Base-by-base conservation (phyloP, 306 rosid genomes). In the Vicia sativa region DNA sequence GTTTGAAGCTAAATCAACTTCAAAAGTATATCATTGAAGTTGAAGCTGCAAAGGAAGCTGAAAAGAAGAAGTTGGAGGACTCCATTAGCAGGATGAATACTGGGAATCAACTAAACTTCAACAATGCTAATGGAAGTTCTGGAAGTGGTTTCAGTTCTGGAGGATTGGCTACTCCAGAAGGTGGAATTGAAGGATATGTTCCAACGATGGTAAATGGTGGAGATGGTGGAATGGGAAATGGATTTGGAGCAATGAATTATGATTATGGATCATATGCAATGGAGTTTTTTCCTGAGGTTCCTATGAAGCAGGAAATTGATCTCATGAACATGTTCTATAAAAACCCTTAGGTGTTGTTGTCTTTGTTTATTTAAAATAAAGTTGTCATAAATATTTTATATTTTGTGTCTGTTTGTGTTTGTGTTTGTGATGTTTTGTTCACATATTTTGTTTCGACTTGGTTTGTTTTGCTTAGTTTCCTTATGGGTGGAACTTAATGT, bases 1-100 rank as follows among this genome's bases (percentile, higher is more conserved):
- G 26, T 3, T 9, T 46, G 0, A 72, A 16, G 62, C 41, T 67
- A 57, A 43, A 79, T 0, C 63, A 70, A n/a, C 72, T 91, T 44
- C 85, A 84, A 31, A 55, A 34, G 28, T 91, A 91, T 74, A 85
- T 91, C 56, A 68, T n/a, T 60, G 48, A 80, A 52, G 42, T 88
- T 25, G 48, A 56, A 2, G 48, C 42, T 0, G 11, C 37, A 2
- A 46, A 60, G 13, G 61, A 21, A 7, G 55, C 29, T 0, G 9
- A 18, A 2, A 74, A 19, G 57, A 23, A 46, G 31, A 4, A 9
- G 31, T 11, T 4, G 39, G 23, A 62, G 43, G 46, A 68, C n/a
- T 54, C 42, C 9, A 21, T 14, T 37, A 60, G 5, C 28, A 14
- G 34, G 28, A 15, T 15, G 62, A 65, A 5, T 6, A n/a, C 39